phyloP scores from a whole-genome alignment of 192 early-diverging fungal species.

The Backusella liffmaniae region DNA sequence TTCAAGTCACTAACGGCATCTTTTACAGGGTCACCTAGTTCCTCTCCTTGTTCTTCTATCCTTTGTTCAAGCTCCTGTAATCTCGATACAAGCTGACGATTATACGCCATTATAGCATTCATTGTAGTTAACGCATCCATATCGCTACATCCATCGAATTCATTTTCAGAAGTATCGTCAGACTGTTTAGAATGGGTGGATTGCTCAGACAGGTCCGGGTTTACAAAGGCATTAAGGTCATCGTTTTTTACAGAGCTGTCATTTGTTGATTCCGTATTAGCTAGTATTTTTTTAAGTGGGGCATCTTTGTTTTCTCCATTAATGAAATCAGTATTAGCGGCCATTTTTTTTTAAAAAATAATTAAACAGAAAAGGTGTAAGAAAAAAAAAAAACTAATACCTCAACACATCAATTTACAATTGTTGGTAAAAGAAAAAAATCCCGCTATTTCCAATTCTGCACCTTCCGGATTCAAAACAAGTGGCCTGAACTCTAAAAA shows the following conservation, averaged over 20 bases:
- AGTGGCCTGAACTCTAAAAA: neutral
- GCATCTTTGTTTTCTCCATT: neutral
- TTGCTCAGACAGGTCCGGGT: neutral
- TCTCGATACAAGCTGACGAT: neutral
- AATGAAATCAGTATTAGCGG: neutral
- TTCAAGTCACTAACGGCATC: neutral
- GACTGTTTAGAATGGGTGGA: neutral
- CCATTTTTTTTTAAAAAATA: neutral
- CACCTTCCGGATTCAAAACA: neutral
- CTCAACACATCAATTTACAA: neutral
- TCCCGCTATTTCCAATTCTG: neutral
- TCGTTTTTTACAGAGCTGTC: neutral
- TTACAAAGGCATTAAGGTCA: neutral
- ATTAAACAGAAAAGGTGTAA: neutral
- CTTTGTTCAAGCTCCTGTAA: neutral
- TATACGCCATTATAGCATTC: slow-evolving; percentile 8
- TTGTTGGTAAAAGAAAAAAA: neutral
- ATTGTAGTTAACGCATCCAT: neutral
- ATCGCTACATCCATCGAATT: neutral
- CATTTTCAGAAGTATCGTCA: neutral
- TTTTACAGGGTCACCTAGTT: neutral
- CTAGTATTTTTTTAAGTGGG: neutral
- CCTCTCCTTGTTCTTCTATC: neutral
- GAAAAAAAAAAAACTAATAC: neutral
- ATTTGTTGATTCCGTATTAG: neutral